Evolutionary conservation across 2,329 filamentous ascomycete genomes (phyloP).

Genomic region (Talaromyces pinophilus): DNA sequence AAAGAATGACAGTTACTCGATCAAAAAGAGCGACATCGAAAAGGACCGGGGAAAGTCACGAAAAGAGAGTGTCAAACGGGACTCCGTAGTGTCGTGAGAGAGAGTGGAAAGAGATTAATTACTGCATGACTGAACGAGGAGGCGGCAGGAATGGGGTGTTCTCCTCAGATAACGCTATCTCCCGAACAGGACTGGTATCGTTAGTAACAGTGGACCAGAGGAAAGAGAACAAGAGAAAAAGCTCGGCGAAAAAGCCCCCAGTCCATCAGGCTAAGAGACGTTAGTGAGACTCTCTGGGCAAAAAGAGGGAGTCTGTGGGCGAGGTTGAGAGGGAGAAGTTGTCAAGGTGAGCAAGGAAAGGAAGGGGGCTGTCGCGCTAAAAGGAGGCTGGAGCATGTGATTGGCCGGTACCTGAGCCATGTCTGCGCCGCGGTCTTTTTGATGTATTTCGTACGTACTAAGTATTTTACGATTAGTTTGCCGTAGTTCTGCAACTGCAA

Average conservation of each 20-base stretch:
- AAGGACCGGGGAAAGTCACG: constrained; percentile 4
- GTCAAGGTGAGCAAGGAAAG: constrained; percentile 3
- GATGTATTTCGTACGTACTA: background rate
- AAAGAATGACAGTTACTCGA: constrained; percentile 10
- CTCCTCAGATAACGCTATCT: constrained; percentile 13
- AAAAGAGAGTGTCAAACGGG: background rate
- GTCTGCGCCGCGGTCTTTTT: constrained; percentile 8
- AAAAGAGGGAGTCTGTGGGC: background rate
- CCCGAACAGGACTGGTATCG: background rate
- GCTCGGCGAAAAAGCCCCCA: background rate
- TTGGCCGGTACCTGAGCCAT: constrained; percentile 18
- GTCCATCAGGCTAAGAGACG: constrained; percentile 1
- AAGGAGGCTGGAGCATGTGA: background rate
- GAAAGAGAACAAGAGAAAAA: background rate
- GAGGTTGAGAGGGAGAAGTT: constrained; percentile 2
- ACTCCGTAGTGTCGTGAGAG: background rate
- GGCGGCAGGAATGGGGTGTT: background rate
- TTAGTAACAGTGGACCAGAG: background rate
- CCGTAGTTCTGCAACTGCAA: background rate
- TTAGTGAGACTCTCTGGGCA: constrained; percentile 1
- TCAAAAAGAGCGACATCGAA: constrained; percentile 16
- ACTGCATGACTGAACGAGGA: constrained; percentile 10
- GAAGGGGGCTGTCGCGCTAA: constrained; percentile 11
- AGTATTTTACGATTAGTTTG: background rate
- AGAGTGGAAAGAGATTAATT: constrained; percentile 8